phyloP scores from a whole-genome alignment of 495 filamentous ascomycete species.

The Aspergillus asperescens region DNA sequence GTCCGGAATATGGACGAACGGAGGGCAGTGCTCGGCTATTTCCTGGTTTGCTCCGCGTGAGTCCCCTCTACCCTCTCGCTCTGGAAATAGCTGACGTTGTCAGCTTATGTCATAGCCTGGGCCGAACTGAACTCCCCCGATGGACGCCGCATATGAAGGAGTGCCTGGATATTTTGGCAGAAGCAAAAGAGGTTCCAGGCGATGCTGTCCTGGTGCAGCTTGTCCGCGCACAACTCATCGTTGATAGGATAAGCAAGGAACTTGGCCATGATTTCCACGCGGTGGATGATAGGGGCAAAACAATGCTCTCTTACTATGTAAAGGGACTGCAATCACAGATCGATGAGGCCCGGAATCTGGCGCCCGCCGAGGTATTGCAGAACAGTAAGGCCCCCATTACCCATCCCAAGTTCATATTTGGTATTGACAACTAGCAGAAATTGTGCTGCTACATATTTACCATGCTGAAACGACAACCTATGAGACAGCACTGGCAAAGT shows the following conservation, averaged over 20 bases:
- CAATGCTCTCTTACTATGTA: not conserved
- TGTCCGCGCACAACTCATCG: slow-evolving; percentile 1
- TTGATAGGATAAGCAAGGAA: not conserved
- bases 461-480: slow-evolving; percentile 6
- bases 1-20: slow-evolving; percentile 13
- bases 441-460: slow-evolving; percentile 1
- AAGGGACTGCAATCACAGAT: slow-evolving; percentile 5
- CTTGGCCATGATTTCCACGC: not conserved
- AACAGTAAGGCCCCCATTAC: too few species aligned
- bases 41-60: slow-evolving; percentile 9
- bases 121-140: slow-evolving; percentile 7
- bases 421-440: too few species aligned
- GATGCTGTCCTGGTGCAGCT: slow-evolving; percentile 6
- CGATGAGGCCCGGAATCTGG: not conserved
- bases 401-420: too few species aligned
- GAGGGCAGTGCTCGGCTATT: slow-evolving; percentile 7
- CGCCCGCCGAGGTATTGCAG: not conserved
- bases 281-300: not conserved
- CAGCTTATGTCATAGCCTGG: not conserved
- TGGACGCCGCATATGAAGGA: slow-evolving; percentile 14
- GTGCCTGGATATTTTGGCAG: slow-evolving; percentile 7
- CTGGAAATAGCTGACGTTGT: not conserved
- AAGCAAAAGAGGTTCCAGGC: not conserved
- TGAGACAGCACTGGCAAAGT: slow-evolving; percentile 4
- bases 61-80: not conserved